A percentile compares a stretch with the other conserved stretches of the same genome.
Conservation (phyloP, 2,329 filamentous ascomycete species). For the Aspergillus hortae region DNA sequence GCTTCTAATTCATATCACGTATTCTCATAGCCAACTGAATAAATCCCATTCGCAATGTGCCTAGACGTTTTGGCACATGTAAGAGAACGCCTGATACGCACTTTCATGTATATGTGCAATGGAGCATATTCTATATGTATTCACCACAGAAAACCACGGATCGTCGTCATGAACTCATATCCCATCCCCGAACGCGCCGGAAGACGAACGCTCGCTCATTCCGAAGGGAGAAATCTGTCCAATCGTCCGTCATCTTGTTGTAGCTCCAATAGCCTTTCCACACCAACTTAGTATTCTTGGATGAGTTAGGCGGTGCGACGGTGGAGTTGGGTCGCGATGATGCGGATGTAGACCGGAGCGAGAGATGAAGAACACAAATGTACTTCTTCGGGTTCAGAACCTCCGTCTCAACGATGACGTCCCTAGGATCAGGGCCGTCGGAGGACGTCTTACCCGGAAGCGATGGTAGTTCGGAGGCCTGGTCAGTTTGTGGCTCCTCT, state of each 20-base stretch:
- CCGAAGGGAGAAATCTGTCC: slow-evolving; percentile 71
- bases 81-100: no score
- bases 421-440: slow-evolving; percentile 43
- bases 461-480: slow-evolving; percentile 22
- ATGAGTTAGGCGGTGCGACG: slow-evolving; percentile 33
- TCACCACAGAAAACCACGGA: not conserved
- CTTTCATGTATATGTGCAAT: not conserved
- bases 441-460: slow-evolving; percentile 15
- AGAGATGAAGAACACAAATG: slow-evolving; percentile 76
- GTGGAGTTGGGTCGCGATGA: slow-evolving; percentile 46
- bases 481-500: slow-evolving; percentile 29
- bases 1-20: no score
- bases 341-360: slow-evolving; percentile 54
- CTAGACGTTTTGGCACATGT: no score
- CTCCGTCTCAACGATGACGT: slow-evolving; percentile 81
- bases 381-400: slow-evolving; percentile 70
- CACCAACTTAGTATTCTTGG: slow-evolving; percentile 77
- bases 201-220: slow-evolving; percentile 62
- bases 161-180: slow-evolving; percentile 30
- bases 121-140: not conserved
- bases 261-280: slow-evolving; percentile 94
- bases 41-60: no score
- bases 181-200: slow-evolving; percentile 60
- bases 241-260: slow-evolving; percentile 84
- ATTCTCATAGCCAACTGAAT: no score